Conservation (phyloP, 495 filamentous ascomycete species). For the Penicillium arizonense region DNA sequence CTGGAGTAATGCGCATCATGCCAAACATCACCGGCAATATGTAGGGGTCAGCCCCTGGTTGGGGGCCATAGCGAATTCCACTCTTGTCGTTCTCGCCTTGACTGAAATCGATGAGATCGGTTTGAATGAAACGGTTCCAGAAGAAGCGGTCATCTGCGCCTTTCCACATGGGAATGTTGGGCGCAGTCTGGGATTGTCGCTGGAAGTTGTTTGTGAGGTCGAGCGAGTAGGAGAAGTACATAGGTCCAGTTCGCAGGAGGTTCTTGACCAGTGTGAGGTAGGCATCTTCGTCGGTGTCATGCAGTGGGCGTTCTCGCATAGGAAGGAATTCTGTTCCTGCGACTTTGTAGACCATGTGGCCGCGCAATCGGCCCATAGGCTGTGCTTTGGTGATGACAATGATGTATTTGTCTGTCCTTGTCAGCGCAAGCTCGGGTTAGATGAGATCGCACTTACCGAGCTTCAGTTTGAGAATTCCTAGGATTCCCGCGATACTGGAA, state of each 20-base stretch:
- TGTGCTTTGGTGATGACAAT: conserved; percentile 94
- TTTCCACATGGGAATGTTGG: conserved; percentile 76
- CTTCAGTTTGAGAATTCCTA: conserved; percentile 86
- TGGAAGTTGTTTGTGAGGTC: conserved; percentile 96
- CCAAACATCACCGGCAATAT: conserved; percentile 94
- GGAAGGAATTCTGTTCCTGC: conserved; percentile 90
- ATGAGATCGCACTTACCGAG: conserved; percentile 58
- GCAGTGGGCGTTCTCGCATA: conserved; percentile 85
- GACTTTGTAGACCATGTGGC: conserved; percentile 92
- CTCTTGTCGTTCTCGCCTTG: conserved; percentile 41
- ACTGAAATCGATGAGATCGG: conserved; percentile 86
- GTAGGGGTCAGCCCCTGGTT: conserved; percentile 82
- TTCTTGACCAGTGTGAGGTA: conserved; percentile 77
- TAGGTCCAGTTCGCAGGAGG: conserved; percentile 76
- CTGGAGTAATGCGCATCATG: conserved; percentile 83
- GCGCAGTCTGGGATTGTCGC: conserved; percentile 73
- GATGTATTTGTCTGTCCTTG: conserved; percentile 81
- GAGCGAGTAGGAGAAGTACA: conserved; percentile 97
- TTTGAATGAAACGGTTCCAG: conserved; percentile 93
- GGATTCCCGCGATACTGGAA: conserved; percentile 88
- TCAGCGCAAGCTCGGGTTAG: conserved; percentile 11
- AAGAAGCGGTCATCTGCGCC: conserved; percentile 96
- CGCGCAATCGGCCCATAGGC: conserved; percentile 84
- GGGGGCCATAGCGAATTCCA: conserved; percentile 58
- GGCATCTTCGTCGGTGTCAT: conserved; percentile 88